Conservation (phyloP, 768 basidiomycete species). For the Symmetrospora coprosmae region DNA sequence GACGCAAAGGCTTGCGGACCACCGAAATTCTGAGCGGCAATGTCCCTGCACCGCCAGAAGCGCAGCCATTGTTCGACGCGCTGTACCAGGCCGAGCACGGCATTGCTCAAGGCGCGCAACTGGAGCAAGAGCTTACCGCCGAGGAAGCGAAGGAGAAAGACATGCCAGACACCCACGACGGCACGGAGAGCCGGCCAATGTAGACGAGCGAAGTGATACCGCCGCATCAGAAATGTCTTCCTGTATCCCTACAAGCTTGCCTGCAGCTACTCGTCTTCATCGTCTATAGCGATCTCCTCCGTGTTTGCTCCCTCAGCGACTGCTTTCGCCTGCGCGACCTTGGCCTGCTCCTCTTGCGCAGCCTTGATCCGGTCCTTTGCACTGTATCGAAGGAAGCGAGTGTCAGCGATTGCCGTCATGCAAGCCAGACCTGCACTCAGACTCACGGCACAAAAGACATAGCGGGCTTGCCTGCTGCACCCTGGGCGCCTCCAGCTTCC, state of each 20-base stretch:
- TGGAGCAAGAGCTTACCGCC: too few relatives aligned
- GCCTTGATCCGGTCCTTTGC: conserved; percentile 32
- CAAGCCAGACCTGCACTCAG: background rate
- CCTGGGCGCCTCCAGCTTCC: conserved; percentile 32
- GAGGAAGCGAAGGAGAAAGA: too few relatives aligned
- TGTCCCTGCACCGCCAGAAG: conserved; percentile 22
- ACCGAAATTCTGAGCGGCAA: conserved; percentile 30
- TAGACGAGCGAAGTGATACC: too few relatives aligned
- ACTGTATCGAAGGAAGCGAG: conserved; percentile 32
- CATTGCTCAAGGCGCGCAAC: conserved; percentile 23
- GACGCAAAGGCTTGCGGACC: conserved; percentile 25
- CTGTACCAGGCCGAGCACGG: conserved; percentile 30
- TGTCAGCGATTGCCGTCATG: conserved; percentile 17
- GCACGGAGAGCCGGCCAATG: too few relatives aligned
- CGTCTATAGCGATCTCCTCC: conserved; percentile 38
- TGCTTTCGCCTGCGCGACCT: conserved; percentile 47
- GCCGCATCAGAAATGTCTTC: too few relatives aligned
- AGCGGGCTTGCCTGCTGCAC: conserved; percentile 16
- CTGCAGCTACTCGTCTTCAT: conserved; percentile 39
- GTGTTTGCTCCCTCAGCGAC: conserved; percentile 38
- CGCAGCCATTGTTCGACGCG: conserved; percentile 19
- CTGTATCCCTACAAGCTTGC: too few relatives aligned
- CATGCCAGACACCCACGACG: too few relatives aligned
- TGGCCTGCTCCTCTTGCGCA: conserved; percentile 42
- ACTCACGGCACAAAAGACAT: conserved; percentile 21